Evolutionary conservation across 352 stramenopile genomes (phyloP).

Genomic region (Phytopythium cucurbitacearum): DNA sequence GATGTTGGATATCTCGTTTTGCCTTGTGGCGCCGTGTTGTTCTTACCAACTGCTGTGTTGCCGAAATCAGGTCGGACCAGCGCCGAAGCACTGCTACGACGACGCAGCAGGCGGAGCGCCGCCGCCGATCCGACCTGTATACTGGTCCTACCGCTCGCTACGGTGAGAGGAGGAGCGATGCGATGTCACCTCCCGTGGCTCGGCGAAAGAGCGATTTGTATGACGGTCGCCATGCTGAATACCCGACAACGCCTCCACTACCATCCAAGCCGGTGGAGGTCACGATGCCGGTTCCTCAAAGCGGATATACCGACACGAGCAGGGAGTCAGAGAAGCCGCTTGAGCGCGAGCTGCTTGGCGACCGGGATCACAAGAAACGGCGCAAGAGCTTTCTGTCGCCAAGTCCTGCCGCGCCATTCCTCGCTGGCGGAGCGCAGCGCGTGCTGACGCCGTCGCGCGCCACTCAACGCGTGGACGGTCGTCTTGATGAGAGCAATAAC

Average conservation of each 20-base stretch:
- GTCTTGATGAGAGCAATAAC: too few relatives aligned
- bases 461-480: neutral
- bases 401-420: constrained; percentile 30
- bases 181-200: too few relatives aligned
- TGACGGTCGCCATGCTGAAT: neutral
- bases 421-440: constrained; percentile 53
- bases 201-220: too few relatives aligned
- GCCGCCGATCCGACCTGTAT: too few relatives aligned
- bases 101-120: too few relatives aligned
- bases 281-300: neutral
- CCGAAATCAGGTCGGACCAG: too few relatives aligned
- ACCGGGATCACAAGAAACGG: constrained; percentile 24
- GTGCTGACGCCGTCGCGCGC: constrained; percentile 43
- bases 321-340: neutral
- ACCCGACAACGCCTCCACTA: neutral
- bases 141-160: too few relatives aligned
- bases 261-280: neutral
- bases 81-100: too few relatives aligned
- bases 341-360: neutral
- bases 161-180: too few relatives aligned
- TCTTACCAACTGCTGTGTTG: too few relatives aligned
- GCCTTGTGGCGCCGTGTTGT: too few relatives aligned
- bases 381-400: constrained; percentile 52
- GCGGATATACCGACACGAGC: constrained; percentile 1
- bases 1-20: too few relatives aligned